These are phyloP conservation scores for Vaccinium vitisidaea DNA, from an alignment of 148 eudicot genomes.

Conservation along the genomic window DNA sequence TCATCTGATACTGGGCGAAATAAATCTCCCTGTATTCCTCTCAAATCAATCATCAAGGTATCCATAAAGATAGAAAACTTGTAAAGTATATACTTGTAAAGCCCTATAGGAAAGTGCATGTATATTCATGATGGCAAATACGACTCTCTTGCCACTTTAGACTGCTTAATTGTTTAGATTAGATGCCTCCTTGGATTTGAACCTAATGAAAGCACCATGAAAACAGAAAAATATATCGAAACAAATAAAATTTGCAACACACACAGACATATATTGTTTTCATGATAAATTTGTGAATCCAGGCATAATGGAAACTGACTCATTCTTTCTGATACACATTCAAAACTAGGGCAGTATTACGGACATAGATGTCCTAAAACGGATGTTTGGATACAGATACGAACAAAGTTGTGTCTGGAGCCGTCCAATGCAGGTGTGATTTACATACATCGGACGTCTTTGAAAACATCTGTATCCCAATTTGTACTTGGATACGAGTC, in stretches of 20 bases:
- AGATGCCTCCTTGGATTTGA: not conserved
- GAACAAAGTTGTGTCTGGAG: not conserved
- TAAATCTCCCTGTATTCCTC: not conserved
- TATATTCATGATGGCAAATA: conserved; percentile 1
- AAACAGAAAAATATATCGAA: not conserved
- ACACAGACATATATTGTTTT: no score
- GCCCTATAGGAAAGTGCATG: not conserved
- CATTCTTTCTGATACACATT: not conserved
- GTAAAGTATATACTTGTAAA: conserved; percentile 2
- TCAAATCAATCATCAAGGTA: not conserved
- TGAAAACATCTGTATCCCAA: not conserved
- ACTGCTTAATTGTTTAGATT: not conserved
- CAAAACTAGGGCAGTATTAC: not conserved
- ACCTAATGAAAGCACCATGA: not conserved
- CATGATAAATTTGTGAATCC: not conserved
- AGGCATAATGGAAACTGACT: not conserved
- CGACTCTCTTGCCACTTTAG: not conserved
- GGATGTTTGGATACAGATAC: not conserved
- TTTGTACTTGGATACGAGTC: not conserved
- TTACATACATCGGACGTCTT: not conserved
- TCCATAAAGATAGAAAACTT: not conserved
- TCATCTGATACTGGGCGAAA: not conserved
- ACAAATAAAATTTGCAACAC: not conserved
- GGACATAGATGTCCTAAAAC: not conserved
- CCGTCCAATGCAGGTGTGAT: not conserved